A percentile compares a stretch with the other conserved stretches of the same genome.
Evolutionary conservation across 805 yeast species (phyloP).

Genomic region (Brettanomyces anomalus): DNA sequence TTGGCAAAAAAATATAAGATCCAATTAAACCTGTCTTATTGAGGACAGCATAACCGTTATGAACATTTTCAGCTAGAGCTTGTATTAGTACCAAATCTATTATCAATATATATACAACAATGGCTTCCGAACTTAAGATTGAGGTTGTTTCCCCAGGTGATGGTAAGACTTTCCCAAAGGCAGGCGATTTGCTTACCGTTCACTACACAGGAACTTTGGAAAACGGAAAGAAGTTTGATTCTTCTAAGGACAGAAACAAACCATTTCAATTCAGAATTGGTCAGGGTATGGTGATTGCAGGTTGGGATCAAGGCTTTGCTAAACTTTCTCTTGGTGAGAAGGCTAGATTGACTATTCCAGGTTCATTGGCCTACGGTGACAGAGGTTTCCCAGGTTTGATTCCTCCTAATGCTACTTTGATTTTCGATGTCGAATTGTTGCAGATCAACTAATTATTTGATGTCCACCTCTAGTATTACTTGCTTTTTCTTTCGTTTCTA

Average conservation of each 20-base stretch:
- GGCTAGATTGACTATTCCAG: slow-evolving; percentile 88
- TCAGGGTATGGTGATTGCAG: slow-evolving; percentile 92
- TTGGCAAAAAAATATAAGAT: no score
- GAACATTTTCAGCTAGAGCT: no score
- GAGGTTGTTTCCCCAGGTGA: slow-evolving; percentile 47
- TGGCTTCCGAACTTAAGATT: slow-evolving; percentile 21
- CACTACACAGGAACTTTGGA: slow-evolving; percentile 95
- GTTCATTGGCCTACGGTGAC: slow-evolving; percentile 85
- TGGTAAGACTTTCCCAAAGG: slow-evolving; percentile 76
- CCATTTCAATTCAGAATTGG: slow-evolving; percentile 94
- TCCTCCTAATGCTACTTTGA: slow-evolving; percentile 91
- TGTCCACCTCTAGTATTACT: not conserved
- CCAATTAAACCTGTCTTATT: no score
- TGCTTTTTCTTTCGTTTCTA: not conserved
- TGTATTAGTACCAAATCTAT: no score
- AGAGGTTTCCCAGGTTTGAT: slow-evolving; percentile 96
- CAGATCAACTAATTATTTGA: slow-evolving; percentile 34
- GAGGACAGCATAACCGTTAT: no score
- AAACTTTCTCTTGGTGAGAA: slow-evolving; percentile 87
- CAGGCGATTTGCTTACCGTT: slow-evolving; percentile 84
- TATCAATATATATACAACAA: not conserved
- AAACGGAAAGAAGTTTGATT: slow-evolving; percentile 93
- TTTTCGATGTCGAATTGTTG: slow-evolving; percentile 68
- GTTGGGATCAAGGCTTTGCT: slow-evolving; percentile 96
- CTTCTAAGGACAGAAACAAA: slow-evolving; percentile 89